These are phyloP conservation scores for Gynandropsis gynandra DNA, from an alignment of 345 rosid species.

Conservation along the genomic window DNA sequence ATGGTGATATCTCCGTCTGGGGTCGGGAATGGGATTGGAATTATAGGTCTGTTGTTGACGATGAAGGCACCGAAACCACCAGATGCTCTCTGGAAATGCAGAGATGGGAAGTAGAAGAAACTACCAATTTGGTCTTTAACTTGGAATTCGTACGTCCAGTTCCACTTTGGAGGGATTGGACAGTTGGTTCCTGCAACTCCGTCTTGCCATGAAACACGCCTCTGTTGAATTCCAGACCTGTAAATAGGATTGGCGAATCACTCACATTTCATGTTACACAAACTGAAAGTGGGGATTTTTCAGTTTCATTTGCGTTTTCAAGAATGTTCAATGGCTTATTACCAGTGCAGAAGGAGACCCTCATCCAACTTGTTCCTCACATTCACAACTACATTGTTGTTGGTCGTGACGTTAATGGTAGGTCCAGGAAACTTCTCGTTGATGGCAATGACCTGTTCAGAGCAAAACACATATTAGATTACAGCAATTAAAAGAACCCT, in stretches of 20 bases:
- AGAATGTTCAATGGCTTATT: no score
- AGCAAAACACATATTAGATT: not conserved
- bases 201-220: slow-evolving; percentile 86
- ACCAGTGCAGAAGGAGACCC: slow-evolving; percentile 78
- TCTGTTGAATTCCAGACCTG: slow-evolving; percentile 88
- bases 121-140: slow-evolving; percentile 95
- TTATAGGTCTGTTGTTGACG: slow-evolving; percentile 49
- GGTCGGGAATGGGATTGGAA: slow-evolving; percentile 65
- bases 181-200: slow-evolving; percentile 90
- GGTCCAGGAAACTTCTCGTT: slow-evolving; percentile 79
- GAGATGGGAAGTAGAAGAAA: slow-evolving; percentile 76
- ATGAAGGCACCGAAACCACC: slow-evolving; percentile 88
- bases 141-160: slow-evolving; percentile 85
- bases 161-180: slow-evolving; percentile 57
- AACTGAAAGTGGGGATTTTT: not conserved
- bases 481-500: no score
- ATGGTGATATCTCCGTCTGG: slow-evolving; percentile 73
- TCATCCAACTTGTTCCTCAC: slow-evolving; percentile 69
- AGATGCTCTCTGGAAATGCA: slow-evolving; percentile 80
- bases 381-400: slow-evolving; percentile 58
- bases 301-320: not conserved
- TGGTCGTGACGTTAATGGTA: slow-evolving; percentile 63
- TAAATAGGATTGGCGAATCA: no score
- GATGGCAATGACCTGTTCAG: slow-evolving; percentile 84
- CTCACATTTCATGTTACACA: not conserved